Evolutionary conservation across 805 yeast genomes (phyloP).

Genomic region (Cyberlindnera suaveolens): DNA sequence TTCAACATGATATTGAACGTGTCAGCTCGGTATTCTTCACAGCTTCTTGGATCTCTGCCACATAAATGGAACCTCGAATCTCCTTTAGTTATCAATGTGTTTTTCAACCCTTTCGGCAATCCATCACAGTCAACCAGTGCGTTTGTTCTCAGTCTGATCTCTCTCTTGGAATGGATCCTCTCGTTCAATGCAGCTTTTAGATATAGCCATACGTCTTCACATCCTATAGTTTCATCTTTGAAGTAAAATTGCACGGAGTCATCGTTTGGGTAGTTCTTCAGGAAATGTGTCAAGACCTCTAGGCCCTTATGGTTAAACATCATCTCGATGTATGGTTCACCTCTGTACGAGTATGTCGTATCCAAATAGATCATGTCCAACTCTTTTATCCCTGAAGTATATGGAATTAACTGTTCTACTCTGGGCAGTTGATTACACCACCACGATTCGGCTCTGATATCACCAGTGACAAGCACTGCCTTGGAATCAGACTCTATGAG

Average conservation of each 20-base stretch:
- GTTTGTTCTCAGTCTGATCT: constrained; percentile 18
- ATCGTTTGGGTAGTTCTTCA: constrained; percentile 36
- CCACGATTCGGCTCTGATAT: constrained; percentile 49
- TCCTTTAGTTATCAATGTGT: not conserved
- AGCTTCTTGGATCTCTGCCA: constrained; percentile 8
- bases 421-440: constrained; percentile 35
- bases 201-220: constrained; percentile 47
- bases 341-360: constrained; percentile 45
- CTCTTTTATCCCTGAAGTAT: constrained; percentile 24
- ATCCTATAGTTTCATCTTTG: constrained; percentile 38
- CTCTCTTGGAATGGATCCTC: constrained; percentile 27
- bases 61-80: constrained; percentile 11
- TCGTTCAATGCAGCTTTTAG: constrained; percentile 23
- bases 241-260: constrained; percentile 34
- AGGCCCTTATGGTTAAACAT: constrained; percentile 38
- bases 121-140: not conserved
- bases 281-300: constrained; percentile 24
- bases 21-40: not conserved
- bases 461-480: constrained; percentile 49
- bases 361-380: constrained; percentile 47
- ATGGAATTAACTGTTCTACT: constrained; percentile 39
- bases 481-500: constrained; percentile 31
- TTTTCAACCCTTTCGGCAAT: constrained; percentile 5
- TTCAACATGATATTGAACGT: constrained; percentile 25
- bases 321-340: constrained; percentile 42